These are phyloP conservation scores for Xylaria sp. DNA, from an alignment of 2,329 filamentous ascomycete species.

Conservation along the genomic window DNA sequence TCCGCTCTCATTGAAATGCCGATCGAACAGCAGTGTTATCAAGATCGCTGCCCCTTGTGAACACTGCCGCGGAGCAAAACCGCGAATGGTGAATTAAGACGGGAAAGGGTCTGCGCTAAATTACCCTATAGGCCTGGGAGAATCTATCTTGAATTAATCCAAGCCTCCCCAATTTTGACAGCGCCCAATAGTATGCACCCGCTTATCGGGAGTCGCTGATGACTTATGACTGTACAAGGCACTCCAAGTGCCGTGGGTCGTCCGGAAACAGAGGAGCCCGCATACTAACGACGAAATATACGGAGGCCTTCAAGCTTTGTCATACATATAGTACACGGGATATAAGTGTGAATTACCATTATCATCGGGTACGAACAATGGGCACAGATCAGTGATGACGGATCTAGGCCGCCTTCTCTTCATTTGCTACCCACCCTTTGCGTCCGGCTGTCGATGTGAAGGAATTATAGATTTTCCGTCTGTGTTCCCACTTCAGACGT, in stretches of 20 bases:
- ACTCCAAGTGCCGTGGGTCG: constrained; percentile 21
- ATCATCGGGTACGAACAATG: background rate
- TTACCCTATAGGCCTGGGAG: constrained; percentile 31
- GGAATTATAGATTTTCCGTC: background rate
- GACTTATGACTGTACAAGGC: background rate
- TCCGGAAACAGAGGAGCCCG: background rate
- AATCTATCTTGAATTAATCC: constrained; percentile 19
- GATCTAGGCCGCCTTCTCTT: background rate
- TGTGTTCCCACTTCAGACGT: background rate
- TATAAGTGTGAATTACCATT: background rate
- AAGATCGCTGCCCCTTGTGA: background rate
- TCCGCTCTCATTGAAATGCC: background rate
- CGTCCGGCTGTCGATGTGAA: background rate
- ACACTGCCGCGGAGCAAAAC: constrained; percentile 14
- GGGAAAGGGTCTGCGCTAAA: background rate
- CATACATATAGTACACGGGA: constrained; percentile 25
- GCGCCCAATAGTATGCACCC: constrained; percentile 22
- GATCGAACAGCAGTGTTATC: background rate
- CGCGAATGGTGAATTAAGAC: background rate
- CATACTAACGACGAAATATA: constrained; percentile 1
- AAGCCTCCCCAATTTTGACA: constrained; percentile 4
- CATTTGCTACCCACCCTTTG: background rate
- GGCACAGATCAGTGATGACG: background rate
- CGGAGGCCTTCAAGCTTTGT: background rate
- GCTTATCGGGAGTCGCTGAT: constrained; percentile 14